Evolutionary conservation across 441 rosid species (phyloP).

Genomic region (Eutrema salsugineum): DNA sequence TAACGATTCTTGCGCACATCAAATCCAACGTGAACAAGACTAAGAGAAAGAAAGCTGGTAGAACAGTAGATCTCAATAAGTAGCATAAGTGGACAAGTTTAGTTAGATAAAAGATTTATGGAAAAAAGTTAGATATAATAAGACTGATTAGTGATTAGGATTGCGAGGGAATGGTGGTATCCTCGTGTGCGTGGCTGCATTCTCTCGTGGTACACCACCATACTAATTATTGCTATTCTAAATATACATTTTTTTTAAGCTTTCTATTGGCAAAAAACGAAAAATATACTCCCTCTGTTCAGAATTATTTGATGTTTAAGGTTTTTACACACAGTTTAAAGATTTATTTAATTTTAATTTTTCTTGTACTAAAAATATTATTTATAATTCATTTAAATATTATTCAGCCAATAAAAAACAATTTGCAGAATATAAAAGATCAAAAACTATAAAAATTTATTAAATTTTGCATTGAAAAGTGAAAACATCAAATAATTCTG

Average conservation of each 20-base stretch:
- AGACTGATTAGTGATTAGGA: background rate
- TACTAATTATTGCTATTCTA: background rate
- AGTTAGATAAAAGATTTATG: background rate
- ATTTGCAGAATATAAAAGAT: too few relatives aligned
- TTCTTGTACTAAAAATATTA: too few relatives aligned
- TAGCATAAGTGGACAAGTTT: background rate
- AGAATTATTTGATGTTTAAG: too few relatives aligned
- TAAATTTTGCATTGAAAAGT: too few relatives aligned
- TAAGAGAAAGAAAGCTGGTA: background rate
- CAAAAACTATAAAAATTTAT: too few relatives aligned
- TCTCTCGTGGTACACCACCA: slow-evolving; percentile 30
- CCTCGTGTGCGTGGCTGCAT: slow-evolving; percentile 69
- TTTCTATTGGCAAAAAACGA: slow-evolving; percentile 11
- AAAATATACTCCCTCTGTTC: too few relatives aligned
- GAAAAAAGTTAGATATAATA: background rate
- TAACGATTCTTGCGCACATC: background rate
- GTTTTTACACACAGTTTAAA: too few relatives aligned
- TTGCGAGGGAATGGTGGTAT: slow-evolving; percentile 37
- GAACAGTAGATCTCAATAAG: background rate
- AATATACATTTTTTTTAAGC: background rate
- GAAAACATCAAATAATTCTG: too few relatives aligned
- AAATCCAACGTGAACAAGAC: background rate
- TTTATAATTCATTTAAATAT: too few relatives aligned
- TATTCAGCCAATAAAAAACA: too few relatives aligned
- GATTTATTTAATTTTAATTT: too few relatives aligned